These are phyloP conservation scores for Trifolium pratense DNA, from an alignment of 306 rosid genomes.

Conservation along the genomic window DNA sequence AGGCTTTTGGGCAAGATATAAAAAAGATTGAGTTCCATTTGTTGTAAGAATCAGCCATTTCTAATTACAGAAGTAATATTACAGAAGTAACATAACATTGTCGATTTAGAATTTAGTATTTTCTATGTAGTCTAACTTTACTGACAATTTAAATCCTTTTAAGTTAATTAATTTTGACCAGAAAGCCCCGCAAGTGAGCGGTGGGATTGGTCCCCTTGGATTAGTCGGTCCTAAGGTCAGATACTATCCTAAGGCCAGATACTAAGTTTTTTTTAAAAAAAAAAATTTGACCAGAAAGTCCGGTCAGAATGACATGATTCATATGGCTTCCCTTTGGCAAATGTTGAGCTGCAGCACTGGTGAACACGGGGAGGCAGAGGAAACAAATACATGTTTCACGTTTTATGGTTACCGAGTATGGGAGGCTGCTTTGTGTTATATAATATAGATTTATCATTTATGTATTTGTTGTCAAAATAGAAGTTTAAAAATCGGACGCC, in stretches of 20 bases:
- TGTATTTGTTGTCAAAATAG: not conserved
- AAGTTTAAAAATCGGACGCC: not conserved
- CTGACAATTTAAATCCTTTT: constrained; percentile 39
- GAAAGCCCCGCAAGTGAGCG: too few relatives aligned
- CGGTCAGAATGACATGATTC: constrained; percentile 31
- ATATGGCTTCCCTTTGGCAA: constrained; percentile 23
- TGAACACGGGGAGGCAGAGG: not conserved
- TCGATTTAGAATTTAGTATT: constrained; percentile 45
- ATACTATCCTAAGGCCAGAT: too few relatives aligned
- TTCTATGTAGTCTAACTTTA: constrained; percentile 46
- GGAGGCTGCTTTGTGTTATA: constrained; percentile 10
- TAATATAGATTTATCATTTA: constrained; percentile 16
- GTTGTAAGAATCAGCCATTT: constrained; percentile 39
- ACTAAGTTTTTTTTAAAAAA: too few relatives aligned
- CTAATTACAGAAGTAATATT: constrained; percentile 38
- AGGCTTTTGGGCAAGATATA: constrained; percentile 78
- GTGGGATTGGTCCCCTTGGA: too few relatives aligned
- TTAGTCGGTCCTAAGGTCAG: too few relatives aligned
- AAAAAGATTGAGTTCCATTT: constrained; percentile 52
- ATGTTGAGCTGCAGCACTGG: constrained; percentile 7
- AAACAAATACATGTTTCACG: constrained; percentile 28
- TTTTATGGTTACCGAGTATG: constrained; percentile 7
- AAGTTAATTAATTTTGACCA: constrained; percentile 39
- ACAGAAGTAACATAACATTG: constrained; percentile 33
- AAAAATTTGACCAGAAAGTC: constrained; percentile 42